Evolutionary conservation across 768 basidiomycete species (phyloP).

Genomic region (Crucibulum laeve): DNA sequence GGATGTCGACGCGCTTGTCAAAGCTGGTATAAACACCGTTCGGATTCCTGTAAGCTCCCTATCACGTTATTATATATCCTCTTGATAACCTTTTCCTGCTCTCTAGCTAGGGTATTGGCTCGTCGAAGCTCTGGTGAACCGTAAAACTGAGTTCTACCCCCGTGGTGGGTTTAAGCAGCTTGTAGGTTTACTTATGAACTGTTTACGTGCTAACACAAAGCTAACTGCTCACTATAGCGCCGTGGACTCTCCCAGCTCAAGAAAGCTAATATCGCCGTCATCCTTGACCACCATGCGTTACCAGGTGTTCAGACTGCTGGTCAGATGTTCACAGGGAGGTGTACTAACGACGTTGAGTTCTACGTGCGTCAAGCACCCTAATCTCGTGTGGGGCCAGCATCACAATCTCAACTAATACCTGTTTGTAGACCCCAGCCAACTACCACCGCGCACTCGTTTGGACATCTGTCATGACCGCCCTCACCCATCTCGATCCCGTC

Average conservation of each 20-base stretch:
- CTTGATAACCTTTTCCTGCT: not conserved
- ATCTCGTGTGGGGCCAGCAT: too few relatives aligned
- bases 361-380: conserved; percentile 41
- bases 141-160: conserved; percentile 57
- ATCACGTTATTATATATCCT: not conserved
- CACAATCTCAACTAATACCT: not conserved
- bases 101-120: conserved; percentile 79
- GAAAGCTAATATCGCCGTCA: conserved; percentile 58
- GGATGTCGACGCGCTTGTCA: conserved; percentile 52
- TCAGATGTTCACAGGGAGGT: conserved; percentile 73
- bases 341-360: conserved; percentile 66
- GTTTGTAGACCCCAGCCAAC: conserved; percentile 56
- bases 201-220: not conserved
- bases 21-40: conserved; percentile 67
- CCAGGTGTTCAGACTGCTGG: conserved; percentile 61
- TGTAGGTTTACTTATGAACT: conserved; percentile 29
- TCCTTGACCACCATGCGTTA: conserved; percentile 65
- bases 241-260: conserved; percentile 58
- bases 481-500: conserved; percentile 64
- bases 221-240: conserved; percentile 32
- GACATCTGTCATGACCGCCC: conserved; percentile 74
- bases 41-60: conserved; percentile 58
- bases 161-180: conserved; percentile 65
- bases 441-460: conserved; percentile 78
- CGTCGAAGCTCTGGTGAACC: conserved; percentile 66